Conservation (phyloP, 2,329 filamentous ascomycete genomes). For the Macrophomina tecta region DNA sequence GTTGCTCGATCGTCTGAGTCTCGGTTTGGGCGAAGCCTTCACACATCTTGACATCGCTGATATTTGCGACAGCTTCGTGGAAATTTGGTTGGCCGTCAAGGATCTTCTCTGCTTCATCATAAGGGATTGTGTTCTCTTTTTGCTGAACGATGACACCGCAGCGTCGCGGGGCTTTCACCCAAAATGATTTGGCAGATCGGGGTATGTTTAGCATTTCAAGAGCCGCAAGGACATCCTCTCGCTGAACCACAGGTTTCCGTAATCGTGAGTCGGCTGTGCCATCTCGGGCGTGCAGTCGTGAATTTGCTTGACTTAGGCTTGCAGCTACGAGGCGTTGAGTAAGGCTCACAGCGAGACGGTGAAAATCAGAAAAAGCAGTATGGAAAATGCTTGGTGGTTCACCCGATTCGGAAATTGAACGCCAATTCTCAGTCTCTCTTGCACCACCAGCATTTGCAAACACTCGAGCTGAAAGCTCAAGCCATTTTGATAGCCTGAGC, state of each 20-base stretch:
- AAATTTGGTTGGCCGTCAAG: conserved; percentile 32
- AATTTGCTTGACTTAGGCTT: conserved; percentile 72
- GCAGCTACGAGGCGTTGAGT: conserved; percentile 75
- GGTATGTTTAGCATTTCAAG: conserved; percentile 61
- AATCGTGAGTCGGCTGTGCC: conserved; percentile 36
- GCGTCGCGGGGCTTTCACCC: conserved; percentile 59
- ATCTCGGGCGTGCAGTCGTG: conserved; percentile 64
- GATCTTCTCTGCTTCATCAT: conserved; percentile 52
- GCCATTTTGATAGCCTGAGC: conserved; percentile 37
- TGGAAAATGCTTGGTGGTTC: conserved; percentile 73
- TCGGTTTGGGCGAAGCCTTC: neutral
- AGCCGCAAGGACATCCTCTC: conserved; percentile 61
- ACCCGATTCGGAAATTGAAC: conserved; percentile 55
- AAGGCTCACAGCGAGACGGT: conserved; percentile 69
- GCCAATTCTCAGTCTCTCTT: conserved; percentile 71
- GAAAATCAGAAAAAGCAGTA: conserved; percentile 78
- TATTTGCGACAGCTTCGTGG: too few relatives aligned
- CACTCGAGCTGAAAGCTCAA: conserved; percentile 39
- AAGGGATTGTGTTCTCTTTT: conserved; percentile 37
- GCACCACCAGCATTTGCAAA: conserved; percentile 54
- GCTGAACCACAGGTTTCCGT: conserved; percentile 44
- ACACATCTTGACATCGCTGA: neutral
- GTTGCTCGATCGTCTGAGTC: neutral
- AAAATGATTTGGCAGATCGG: conserved; percentile 54
- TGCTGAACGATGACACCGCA: conserved; percentile 57